These are phyloP conservation scores for Teunomyces gatunensis DNA, from an alignment of 805 yeast genomes.

Conservation along the genomic window DNA sequence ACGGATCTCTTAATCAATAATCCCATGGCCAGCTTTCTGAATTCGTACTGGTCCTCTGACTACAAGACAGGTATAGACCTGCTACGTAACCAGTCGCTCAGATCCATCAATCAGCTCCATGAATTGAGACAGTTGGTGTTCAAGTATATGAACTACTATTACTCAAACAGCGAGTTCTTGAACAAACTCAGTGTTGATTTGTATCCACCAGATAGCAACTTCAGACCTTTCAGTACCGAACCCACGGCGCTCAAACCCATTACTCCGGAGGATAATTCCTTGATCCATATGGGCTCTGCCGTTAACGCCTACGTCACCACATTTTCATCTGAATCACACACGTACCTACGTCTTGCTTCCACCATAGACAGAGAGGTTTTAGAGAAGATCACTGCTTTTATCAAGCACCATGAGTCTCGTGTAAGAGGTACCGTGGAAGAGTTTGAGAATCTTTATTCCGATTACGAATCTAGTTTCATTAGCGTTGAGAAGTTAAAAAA, in stretches of 20 bases:
- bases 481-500: constrained; percentile 27
- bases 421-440: constrained; percentile 21
- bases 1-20: not conserved
- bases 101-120: constrained; percentile 38
- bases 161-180: constrained; percentile 34
- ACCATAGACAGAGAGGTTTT: constrained; percentile 34
- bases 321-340: constrained; percentile 22
- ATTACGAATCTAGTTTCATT: constrained; percentile 23
- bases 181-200: constrained; percentile 17
- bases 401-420: constrained; percentile 37
- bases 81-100: constrained; percentile 26
- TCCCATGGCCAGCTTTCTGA: constrained; percentile 23
- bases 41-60: constrained; percentile 43
- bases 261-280: not conserved
- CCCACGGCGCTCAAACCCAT: not conserved
- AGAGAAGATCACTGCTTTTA: constrained; percentile 31
- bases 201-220: constrained; percentile 1
- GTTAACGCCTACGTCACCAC: constrained; percentile 17
- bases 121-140: constrained; percentile 38
- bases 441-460: constrained; percentile 21
- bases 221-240: not conserved
- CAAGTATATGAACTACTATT: constrained; percentile 34
- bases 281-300: constrained; percentile 6
- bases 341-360: constrained; percentile 25
- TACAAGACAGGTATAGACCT: constrained; percentile 34